Conservation (phyloP, 495 filamentous ascomycete species). For the Penicillium arizonense region DNA sequence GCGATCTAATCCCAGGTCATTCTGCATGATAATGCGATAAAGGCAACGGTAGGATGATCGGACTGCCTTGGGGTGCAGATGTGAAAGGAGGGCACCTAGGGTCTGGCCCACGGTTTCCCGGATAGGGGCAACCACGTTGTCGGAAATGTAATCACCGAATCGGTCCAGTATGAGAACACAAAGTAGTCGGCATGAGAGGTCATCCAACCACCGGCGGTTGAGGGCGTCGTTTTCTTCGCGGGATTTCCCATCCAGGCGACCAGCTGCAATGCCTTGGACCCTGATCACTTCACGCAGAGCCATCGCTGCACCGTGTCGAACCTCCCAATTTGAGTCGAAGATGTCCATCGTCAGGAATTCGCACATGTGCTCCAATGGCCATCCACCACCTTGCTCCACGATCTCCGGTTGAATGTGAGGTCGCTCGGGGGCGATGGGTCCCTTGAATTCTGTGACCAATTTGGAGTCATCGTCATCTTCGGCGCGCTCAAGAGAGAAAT, state of each 20-base stretch:
- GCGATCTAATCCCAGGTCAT: constrained; percentile 65
- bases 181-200: constrained; percentile 86
- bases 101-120: constrained; percentile 96
- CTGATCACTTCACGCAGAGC: constrained; percentile 88
- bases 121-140: constrained; percentile 94
- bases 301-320: constrained; percentile 96
- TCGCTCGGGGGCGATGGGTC: constrained; percentile 60
- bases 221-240: constrained; percentile 71
- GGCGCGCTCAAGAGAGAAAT: constrained; percentile 79
- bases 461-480: constrained; percentile 84
- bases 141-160: constrained; percentile 96
- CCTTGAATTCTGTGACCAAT: constrained; percentile 94
- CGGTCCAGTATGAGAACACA: constrained; percentile 96
- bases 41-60: constrained; percentile 76
- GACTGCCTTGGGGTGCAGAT: constrained; percentile 73
- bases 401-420: constrained; percentile 63
- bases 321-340: constrained; percentile 93
- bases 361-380: constrained; percentile 92
- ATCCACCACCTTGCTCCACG: constrained; percentile 68
- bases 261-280: constrained; percentile 90
- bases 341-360: constrained; percentile 90
- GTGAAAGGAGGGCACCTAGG: constrained; percentile 80
- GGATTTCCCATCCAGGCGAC: constrained; percentile 67
- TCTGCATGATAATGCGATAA: constrained; percentile 88
- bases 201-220: constrained; percentile 85